phyloP scores from a whole-genome alignment of 2,329 filamentous ascomycete genomes.

The Aspergillus luchuensis region DNA sequence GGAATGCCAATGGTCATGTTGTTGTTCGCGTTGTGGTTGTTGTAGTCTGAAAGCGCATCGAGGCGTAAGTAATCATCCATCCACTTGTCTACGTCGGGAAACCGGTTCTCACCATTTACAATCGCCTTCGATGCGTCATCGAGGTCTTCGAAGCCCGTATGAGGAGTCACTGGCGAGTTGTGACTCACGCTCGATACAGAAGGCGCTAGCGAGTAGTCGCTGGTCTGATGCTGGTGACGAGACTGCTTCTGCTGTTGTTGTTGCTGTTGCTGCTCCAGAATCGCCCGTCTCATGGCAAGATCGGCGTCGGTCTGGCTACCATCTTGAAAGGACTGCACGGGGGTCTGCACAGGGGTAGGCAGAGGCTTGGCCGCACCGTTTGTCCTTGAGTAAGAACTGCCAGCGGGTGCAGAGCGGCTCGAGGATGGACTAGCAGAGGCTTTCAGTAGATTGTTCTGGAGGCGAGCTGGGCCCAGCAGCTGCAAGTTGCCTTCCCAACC shows the following conservation, averaged over 20 bases:
- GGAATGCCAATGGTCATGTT: conserved; percentile 56
- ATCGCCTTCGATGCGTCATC: conserved; percentile 54
- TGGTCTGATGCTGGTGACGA: conserved; percentile 44
- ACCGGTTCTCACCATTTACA: conserved; percentile 57
- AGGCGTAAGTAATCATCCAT: conserved; percentile 70
- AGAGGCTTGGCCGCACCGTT: conserved; percentile 54
- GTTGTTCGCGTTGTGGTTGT: conserved; percentile 43
- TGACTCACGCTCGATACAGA: conserved; percentile 64
- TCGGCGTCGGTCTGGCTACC: conserved; percentile 52
- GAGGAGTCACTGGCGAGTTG: conserved; percentile 64
- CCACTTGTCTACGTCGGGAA: conserved; percentile 46
- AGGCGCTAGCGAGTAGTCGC: conserved; percentile 55
- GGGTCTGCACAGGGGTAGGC: conserved; percentile 58
- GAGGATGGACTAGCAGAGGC: conserved; percentile 48
- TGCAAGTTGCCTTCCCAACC: conserved; percentile 41
- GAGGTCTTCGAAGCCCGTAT: conserved; percentile 56
- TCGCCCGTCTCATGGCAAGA: conserved; percentile 61
- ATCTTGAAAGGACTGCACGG: conserved; percentile 53
- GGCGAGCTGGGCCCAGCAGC: conserved; percentile 38
- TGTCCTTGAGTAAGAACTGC: conserved; percentile 43
- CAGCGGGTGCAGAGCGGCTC: conserved; percentile 42
- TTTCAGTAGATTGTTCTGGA: conserved; percentile 39
- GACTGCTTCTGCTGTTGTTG: conserved; percentile 37
- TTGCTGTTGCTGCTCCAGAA: conserved; percentile 49
- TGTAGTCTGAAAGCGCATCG: conserved; percentile 58